phyloP scores from a whole-genome alignment of 1,284 basidiomycete species.

The Ceratobasidium sp. region DNA sequence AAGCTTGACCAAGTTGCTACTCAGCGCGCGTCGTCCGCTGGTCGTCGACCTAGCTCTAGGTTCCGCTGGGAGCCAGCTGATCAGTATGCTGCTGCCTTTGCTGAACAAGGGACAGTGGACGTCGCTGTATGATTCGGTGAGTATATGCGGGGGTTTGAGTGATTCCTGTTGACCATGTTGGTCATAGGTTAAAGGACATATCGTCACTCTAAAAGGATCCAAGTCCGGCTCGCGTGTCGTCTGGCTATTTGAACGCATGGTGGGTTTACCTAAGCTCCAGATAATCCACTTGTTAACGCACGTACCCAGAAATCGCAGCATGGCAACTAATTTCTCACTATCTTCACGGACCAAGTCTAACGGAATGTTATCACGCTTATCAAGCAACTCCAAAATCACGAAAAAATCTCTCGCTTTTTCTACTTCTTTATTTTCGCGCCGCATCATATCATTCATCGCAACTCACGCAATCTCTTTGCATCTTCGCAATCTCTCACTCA shows the following conservation, averaged over 20 bases:
- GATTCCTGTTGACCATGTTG: background rate
- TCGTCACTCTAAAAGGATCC: constrained; percentile 84
- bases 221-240: constrained; percentile 89
- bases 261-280: constrained; percentile 59
- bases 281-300: background rate
- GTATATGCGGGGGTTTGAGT: constrained; percentile 11
- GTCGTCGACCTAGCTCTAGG: constrained; percentile 85
- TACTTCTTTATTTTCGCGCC: constrained; percentile 5
- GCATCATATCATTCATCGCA: constrained; percentile 9
- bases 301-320: constrained; percentile 42
- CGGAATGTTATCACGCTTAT: constrained; percentile 19
- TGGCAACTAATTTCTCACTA: constrained; percentile 20
- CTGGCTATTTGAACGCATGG: constrained; percentile 73
- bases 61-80: constrained; percentile 83
- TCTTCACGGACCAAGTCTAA: constrained; percentile 35
- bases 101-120: constrained; percentile 85
- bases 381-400: constrained; percentile 8
- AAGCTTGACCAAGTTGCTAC: constrained; percentile 43
- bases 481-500: constrained; percentile 13
- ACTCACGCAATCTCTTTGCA: constrained; percentile 4
- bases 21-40: constrained; percentile 79
- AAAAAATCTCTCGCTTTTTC: background rate
- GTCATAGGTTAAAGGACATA: constrained; percentile 75
- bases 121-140: constrained; percentile 75
- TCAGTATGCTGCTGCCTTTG: constrained; percentile 79